A percentile compares a stretch with the other conserved stretches of the same genome.
phyloP scores from a whole-genome alignment of 345 rosid species.

The rapeseed (Brassica napus) region DNA sequence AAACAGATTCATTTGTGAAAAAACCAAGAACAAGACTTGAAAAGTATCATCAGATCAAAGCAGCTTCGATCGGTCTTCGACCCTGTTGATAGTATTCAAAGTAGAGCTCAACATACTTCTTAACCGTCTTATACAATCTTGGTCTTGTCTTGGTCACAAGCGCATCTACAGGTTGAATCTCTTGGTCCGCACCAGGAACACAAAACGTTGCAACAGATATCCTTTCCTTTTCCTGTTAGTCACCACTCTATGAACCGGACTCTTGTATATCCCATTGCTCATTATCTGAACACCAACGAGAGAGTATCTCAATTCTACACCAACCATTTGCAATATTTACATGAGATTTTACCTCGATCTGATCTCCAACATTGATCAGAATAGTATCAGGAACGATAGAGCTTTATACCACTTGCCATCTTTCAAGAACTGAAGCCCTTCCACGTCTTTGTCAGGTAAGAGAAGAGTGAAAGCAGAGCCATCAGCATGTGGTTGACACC shows the following conservation, averaged over 20 bases:
- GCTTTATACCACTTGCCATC: slow-evolving; percentile 54
- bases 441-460: slow-evolving; percentile 53
- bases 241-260: slow-evolving; percentile 52
- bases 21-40: not conserved
- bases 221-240: slow-evolving; percentile 53
- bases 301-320: not conserved
- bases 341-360: slow-evolving; percentile 42
- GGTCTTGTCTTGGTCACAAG: slow-evolving; percentile 50
- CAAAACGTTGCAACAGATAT: slow-evolving; percentile 55
- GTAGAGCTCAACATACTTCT: slow-evolving; percentile 46
- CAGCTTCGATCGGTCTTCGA: slow-evolving; percentile 55
- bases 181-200: slow-evolving; percentile 42
- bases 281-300: slow-evolving; percentile 41
- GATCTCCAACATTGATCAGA: slow-evolving; percentile 60
- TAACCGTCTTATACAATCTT: slow-evolving; percentile 50
- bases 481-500: slow-evolving; percentile 63
- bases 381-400: slow-evolving; percentile 48
- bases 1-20: not conserved
- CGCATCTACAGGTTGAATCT: slow-evolving; percentile 39
- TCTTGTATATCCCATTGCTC: slow-evolving; percentile 68
- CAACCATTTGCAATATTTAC: not conserved
- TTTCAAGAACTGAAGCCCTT: slow-evolving; percentile 54
- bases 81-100: slow-evolving; percentile 50
- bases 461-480: slow-evolving; percentile 60
- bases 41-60: slow-evolving; percentile 29